Conservation (phyloP, 257 asterid genomes). For the Nicotiana noctiflora region DNA sequence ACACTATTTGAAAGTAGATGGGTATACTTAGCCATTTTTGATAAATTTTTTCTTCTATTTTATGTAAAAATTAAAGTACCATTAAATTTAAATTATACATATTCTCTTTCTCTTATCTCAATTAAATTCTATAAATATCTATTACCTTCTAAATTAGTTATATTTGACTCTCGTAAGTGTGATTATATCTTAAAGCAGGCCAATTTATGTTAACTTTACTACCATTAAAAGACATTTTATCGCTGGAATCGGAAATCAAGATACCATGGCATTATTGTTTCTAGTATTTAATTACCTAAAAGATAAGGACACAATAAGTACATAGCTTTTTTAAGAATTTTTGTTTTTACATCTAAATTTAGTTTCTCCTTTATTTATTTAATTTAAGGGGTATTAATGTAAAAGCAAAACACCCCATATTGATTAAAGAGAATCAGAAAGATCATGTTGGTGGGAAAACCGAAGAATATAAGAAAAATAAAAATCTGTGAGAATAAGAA, state of each 20-base stretch:
- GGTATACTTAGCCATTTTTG: too few relatives aligned
- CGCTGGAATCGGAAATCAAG: background rate
- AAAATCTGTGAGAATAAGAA: background rate
- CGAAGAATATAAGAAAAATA: background rate
- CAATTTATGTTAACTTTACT: background rate
- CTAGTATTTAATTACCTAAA: background rate
- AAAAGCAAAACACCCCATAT: background rate
- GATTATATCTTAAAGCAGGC: background rate
- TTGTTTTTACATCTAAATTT: background rate
- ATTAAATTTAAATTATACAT: too few relatives aligned
- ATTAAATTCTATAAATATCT: too few relatives aligned
- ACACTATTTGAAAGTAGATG: too few relatives aligned
- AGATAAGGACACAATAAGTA: background rate
- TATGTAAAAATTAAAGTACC: too few relatives aligned
- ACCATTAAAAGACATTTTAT: background rate
- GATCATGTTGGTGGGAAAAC: slow-evolving; percentile 1
- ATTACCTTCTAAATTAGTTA: background rate
- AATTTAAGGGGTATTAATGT: background rate
- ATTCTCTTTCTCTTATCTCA: too few relatives aligned
- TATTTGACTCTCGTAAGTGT: background rate
- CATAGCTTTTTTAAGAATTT: background rate
- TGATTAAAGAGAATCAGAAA: background rate
- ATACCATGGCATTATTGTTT: background rate
- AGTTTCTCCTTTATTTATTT: background rate
- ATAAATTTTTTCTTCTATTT: too few relatives aligned